phyloP scores from a whole-genome alignment of 768 basidiomycete genomes.

The Hortiboletus campestris region DNA sequence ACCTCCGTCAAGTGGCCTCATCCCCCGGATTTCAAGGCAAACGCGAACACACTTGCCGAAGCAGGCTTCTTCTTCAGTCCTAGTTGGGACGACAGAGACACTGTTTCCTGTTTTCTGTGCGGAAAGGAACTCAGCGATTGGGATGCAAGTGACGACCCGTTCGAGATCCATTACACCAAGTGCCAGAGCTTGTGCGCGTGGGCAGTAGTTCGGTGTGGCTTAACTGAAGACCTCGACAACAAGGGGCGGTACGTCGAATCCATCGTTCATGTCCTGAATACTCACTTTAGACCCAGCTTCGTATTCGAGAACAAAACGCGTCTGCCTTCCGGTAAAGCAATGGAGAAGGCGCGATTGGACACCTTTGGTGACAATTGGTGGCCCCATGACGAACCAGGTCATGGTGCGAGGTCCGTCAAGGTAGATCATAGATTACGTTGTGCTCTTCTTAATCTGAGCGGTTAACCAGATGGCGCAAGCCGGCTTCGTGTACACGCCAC shows the following conservation, averaged over 20 bases:
- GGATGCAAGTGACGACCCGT: conserved; percentile 84
- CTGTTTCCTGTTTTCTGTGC: conserved; percentile 83
- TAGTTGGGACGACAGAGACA: conserved; percentile 63
- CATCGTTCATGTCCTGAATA: neutral
- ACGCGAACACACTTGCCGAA: conserved; percentile 71
- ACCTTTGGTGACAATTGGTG: conserved; percentile 76
- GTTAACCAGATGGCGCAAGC: conserved; percentile 71
- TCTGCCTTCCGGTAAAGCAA: conserved; percentile 60
- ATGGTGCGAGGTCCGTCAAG: conserved; percentile 71
- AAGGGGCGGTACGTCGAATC: conserved; percentile 49
- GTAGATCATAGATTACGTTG: conserved; percentile 32
- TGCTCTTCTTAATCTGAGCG: neutral
- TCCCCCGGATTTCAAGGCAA: conserved; percentile 59
- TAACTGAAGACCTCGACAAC: conserved; percentile 54
- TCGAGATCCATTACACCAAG: conserved; percentile 75
- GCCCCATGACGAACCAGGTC: conserved; percentile 67
- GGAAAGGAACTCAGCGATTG: conserved; percentile 80
- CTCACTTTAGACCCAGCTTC: conserved; percentile 43
- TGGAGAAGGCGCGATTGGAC: conserved; percentile 71
- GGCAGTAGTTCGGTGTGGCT: conserved; percentile 76
- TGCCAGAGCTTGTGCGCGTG: conserved; percentile 70
- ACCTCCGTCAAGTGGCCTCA: conserved; percentile 78
- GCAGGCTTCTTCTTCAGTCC: conserved; percentile 90
- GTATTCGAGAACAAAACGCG: conserved; percentile 56
- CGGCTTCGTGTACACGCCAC: conserved; percentile 81